A percentile compares a stretch with the other conserved stretches of the same genome.
Evolutionary conservation across 306 rosid species (phyloP).

Genomic region (Phaseolus lunatus): DNA sequence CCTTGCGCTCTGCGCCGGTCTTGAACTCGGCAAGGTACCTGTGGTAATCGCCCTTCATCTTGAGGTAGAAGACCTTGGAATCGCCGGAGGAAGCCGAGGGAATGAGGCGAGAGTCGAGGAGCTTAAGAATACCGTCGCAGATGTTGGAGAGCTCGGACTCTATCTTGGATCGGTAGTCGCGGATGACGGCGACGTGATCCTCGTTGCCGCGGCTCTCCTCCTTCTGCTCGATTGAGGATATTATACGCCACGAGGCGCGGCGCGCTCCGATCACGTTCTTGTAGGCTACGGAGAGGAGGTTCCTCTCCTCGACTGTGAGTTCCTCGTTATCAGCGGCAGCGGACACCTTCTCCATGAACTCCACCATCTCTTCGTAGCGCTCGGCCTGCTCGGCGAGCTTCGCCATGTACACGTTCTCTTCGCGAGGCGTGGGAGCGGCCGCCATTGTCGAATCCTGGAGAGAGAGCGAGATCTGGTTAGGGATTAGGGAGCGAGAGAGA

Average conservation of each 20-base stretch:
- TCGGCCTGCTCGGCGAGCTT: constrained; percentile 99
- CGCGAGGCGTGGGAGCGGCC: constrained; percentile 78
- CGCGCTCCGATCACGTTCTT: constrained; percentile 96
- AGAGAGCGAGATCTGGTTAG: constrained; percentile 44
- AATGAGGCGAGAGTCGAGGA: constrained; percentile 93
- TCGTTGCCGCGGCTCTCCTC: constrained; percentile 99
- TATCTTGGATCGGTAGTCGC: constrained; percentile 97
- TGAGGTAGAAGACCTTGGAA: constrained; percentile 96
- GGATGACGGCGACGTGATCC: constrained; percentile 86
- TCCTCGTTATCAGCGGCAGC: constrained; percentile 86
- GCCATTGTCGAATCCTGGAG: constrained; percentile 65
- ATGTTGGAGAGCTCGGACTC: constrained; percentile 88
- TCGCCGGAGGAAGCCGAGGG: constrained; percentile 89
- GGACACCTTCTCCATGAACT: constrained; percentile 98
- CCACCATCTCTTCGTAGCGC: constrained; percentile 99
- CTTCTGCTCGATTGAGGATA: constrained; percentile 98
- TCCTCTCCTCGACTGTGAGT: constrained; percentile 93
- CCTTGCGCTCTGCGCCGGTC: constrained; percentile 97
- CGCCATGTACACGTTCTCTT: constrained; percentile 96
- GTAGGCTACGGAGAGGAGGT: constrained; percentile 94
- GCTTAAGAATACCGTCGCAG: constrained; percentile 96
- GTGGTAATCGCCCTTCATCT: constrained; percentile 99
- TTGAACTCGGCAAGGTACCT: constrained; percentile 98
- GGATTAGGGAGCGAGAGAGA: constrained; percentile 40
- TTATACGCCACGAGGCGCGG: constrained; percentile 95